A percentile compares a stretch with the other conserved stretches of the same genome.
These are phyloP conservation scores for Omphalotus olearius DNA, from an alignment of 1,284 basidiomycete genomes.

Conservation along the genomic window DNA sequence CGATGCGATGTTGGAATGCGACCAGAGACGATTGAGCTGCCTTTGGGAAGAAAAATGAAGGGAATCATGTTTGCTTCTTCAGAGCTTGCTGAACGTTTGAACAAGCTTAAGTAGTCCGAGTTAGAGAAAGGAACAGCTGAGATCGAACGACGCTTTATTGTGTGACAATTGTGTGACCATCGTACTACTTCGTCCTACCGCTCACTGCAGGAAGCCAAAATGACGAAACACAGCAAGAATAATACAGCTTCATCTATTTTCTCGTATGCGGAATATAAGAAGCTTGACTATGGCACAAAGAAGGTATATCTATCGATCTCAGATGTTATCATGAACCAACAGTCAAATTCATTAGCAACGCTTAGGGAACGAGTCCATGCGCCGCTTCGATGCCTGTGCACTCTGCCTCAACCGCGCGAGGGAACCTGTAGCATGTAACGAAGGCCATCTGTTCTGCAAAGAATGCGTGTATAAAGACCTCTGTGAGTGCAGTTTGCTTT, in stretches of 20 bases:
- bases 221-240: conserved; percentile 89
- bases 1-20: too few species aligned
- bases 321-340: conserved; percentile 2
- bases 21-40: too few species aligned
- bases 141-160: too few species aligned
- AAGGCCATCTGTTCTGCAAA: conserved; percentile 89
- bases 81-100: too few species aligned
- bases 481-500: conserved; percentile 38
- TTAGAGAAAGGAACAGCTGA: too few species aligned
- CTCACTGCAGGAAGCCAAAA: conserved; percentile 23
- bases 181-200: neutral
- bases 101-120: too few species aligned
- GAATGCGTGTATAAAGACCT: conserved; percentile 81
- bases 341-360: conserved; percentile 54
- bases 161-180: too few species aligned
- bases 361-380: conserved; percentile 87
- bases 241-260: conserved; percentile 85
- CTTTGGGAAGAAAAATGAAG: too few species aligned
- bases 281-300: conserved; percentile 78
- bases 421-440: conserved; percentile 76
- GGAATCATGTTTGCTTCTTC: too few species aligned
- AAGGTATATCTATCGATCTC: conserved; percentile 37
- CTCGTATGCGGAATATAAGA: conserved; percentile 83
- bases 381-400: conserved; percentile 81
- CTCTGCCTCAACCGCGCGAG: conserved; percentile 79